Evolutionary conservation across 108 stramenopile species (phyloP).

Genomic region (Aurantiochytrium sp.): DNA sequence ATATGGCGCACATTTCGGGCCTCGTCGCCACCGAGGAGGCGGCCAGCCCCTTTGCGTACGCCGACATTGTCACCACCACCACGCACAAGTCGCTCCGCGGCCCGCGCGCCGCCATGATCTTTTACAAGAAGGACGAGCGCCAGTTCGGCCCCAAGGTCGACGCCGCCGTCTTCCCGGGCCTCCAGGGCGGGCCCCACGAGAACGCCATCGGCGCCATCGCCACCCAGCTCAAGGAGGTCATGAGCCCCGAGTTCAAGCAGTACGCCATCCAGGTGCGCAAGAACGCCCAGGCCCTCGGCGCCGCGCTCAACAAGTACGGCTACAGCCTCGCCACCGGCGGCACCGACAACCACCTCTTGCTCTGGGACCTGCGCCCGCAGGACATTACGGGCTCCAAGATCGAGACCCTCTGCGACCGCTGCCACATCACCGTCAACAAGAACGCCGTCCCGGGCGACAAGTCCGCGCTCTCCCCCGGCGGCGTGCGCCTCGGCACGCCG

Average conservation of each 20-base stretch:
- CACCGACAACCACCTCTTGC: conserved; percentile 97
- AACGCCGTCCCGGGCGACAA: conserved; percentile 96
- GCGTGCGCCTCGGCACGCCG: conserved; percentile 87
- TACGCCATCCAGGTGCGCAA: conserved; percentile 85
- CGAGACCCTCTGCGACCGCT: conserved; percentile 94
- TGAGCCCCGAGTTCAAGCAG: conserved; percentile 88
- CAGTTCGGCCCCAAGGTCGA: conserved; percentile 68
- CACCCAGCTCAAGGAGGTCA: conserved; percentile 93
- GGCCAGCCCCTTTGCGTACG: conserved; percentile 82
- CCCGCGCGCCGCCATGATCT: conserved; percentile 98
- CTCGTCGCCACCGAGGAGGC: conserved; percentile 90
- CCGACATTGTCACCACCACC: conserved; percentile 98
- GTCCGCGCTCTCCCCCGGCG: conserved; percentile 97
- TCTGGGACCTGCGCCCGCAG: conserved; percentile 95
- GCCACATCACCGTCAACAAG: conserved; percentile 98
- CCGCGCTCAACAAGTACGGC: conserved; percentile 74
- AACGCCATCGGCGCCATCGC: conserved; percentile 98
- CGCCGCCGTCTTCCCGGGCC: conserved; percentile 95
- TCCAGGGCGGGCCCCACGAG: conserved; percentile 99
- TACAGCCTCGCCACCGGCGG: conserved; percentile 93
- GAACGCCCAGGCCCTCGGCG: conserved; percentile 86
- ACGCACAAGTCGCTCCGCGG: conserved; percentile 99
- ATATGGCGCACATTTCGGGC: conserved; percentile 99
- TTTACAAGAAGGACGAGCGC: conserved; percentile 96
- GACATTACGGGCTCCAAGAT: conserved; percentile 93